Conservation (phyloP, 176 grass and related monocot species). For the Thalia dealbata region DNA sequence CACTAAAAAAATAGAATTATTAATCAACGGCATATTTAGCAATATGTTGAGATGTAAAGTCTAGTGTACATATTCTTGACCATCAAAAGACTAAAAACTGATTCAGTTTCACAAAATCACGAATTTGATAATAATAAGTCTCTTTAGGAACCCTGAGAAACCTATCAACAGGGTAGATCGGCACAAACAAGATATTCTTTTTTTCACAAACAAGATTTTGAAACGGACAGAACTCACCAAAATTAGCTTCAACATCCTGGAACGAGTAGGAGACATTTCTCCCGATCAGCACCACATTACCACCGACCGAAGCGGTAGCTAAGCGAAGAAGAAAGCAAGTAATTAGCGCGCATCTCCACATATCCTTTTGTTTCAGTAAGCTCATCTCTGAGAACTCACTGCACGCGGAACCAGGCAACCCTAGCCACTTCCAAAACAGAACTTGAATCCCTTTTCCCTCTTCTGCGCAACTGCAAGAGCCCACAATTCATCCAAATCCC, state of each 20-base stretch:
- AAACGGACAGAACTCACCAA: constrained; percentile 2
- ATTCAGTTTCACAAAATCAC: background rate
- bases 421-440: background rate
- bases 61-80: too few relatives aligned
- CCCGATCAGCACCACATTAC: constrained; percentile 17
- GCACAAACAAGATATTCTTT: background rate
- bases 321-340: background rate
- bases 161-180: too few relatives aligned
- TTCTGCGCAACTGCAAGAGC: background rate
- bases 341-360: background rate
- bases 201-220: background rate
- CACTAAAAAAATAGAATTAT: too few relatives aligned
- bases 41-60: too few relatives aligned
- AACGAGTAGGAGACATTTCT: constrained; percentile 12
- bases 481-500: background rate
- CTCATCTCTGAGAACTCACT: background rate
- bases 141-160: background rate
- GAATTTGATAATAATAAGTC: too few relatives aligned
- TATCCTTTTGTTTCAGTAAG: background rate
- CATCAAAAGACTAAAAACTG: too few relatives aligned
- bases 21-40: too few relatives aligned
- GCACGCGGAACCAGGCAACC: background rate
- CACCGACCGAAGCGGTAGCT: background rate
- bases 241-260: constrained; percentile 4
- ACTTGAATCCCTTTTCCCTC: background rate